Base-by-base conservation (phyloP, 2,329 filamentous ascomycete species). In the Ascochyta lentis region DNA sequence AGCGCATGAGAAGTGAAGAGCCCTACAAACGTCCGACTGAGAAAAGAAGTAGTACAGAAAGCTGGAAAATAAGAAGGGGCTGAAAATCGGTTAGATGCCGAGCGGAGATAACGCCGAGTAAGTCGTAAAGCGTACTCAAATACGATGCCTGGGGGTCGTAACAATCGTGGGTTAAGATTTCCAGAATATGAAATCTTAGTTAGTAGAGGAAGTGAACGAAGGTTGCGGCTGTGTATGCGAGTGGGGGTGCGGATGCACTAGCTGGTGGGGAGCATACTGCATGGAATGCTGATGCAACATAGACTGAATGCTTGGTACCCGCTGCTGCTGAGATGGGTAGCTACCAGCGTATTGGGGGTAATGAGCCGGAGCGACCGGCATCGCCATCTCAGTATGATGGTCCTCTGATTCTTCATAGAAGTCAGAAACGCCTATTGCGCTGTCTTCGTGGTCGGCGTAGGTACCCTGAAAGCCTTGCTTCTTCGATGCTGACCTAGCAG, bases 401-500 rank as follows among this genome's bases (percentile, higher is more conserved):
- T 74, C 71, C 59, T 74, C 70, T 65, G 67, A 59, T 60, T 76
- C 75, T 74, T 75, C 75, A 68, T 81, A 79, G 75, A 76, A 73
- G 71, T 82, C 80, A 69, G 79, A 81, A 68, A 77, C 71, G 64
- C 84, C 87, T 78, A 90, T 84, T 70, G 86, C 88, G 78, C 86
- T 89, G 78, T 91, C 89, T 79, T 90, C 88, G 78, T 78, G 73
- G 64, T 78, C 75, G 64, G 70, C 71, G 69, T 78, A 75, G 67
- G 70, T 79, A 77, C 76, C 78, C 33, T 57, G 49, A 66, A 65
- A 64, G 49, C 64, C 64, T 81, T 84, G 85, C 78, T 87, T 87
- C 67, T 87, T 87, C 55, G 84, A 81, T 54, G 84, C 86, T 52
- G 87, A 84, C 59, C 89, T 85, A 61, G 87, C 83, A 48, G 86